Conservation (phyloP, 441 rosid genomes). For the Pelargonium myrrhifolium region DNA sequence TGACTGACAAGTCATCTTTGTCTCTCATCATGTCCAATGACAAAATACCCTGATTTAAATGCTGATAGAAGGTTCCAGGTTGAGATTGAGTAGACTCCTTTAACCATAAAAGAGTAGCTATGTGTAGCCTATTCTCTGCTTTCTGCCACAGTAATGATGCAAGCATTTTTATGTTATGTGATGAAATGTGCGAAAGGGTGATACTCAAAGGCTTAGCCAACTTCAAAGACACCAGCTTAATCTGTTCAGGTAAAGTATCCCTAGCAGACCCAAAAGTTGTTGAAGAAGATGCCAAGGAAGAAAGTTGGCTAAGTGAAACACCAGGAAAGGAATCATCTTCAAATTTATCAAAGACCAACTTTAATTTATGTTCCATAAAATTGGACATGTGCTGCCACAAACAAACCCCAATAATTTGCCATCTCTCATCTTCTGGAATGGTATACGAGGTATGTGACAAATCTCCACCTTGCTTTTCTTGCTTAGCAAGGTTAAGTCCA, state of each 20-base stretch:
- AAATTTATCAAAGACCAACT: slow-evolving; percentile 29
- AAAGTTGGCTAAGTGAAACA: slow-evolving; percentile 26
- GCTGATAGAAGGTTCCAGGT: slow-evolving; percentile 32
- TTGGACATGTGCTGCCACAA: slow-evolving; percentile 73
- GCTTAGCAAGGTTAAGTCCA: slow-evolving; percentile 20
- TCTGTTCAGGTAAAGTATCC: slow-evolving; percentile 32
- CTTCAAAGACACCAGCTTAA: slow-evolving; percentile 29
- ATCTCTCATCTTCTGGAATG: slow-evolving; percentile 73
- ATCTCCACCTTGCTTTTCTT: slow-evolving; percentile 31
- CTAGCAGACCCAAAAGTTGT: slow-evolving; percentile 31
- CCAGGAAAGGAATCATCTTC: slow-evolving; percentile 35
- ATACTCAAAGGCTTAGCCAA: slow-evolving; percentile 43
- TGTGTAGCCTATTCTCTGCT: slow-evolving; percentile 43
- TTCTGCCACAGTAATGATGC: slow-evolving; percentile 46
- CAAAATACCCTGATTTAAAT: slow-evolving; percentile 23
- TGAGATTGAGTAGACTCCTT: slow-evolving; percentile 40
- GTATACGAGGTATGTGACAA: slow-evolving; percentile 30
- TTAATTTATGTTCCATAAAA: slow-evolving; percentile 55
- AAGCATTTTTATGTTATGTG: slow-evolving; percentile 56
- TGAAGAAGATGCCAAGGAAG: slow-evolving; percentile 27
- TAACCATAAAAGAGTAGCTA: slow-evolving; percentile 57
- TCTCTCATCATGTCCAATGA: slow-evolving; percentile 28
- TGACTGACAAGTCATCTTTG: slow-evolving; percentile 36
- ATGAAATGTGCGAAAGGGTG: slow-evolving; percentile 54
- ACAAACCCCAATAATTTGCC: slow-evolving; percentile 57